Base-by-base conservation (phyloP, 768 basidiomycete genomes). In the Suillus subluteus region DNA sequence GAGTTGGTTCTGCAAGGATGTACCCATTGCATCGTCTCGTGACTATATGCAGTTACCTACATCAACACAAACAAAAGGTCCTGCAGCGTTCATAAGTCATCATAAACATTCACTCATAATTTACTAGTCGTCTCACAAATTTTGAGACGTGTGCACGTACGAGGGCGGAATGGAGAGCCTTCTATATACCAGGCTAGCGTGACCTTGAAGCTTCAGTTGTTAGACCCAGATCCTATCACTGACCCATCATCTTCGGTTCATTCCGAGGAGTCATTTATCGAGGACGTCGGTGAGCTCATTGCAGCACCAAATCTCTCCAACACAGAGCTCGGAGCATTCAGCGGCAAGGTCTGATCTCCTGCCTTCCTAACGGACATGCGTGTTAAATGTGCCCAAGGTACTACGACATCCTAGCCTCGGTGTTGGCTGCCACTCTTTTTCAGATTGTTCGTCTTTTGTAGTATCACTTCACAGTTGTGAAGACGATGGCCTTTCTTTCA, bases 111-210 rank as follows among this genome's bases (percentile, higher is more conserved):
- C 1, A 21, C 59, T 56, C 6, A 30, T 12, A 32, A 4, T 21
- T 43, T 32, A 43, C 12, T 43, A 61, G 59, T 61, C 3, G 43
- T 61, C 18, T 30, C 59, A 32, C 59, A 44, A 11, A 30, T 30
- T 43, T 21, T 61, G 59, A 43, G 41, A 12, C 11, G 4, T 7
- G 43, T 61, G 18, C 59, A 61, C 16, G 38, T 26, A 26, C 38
- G 38, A 32, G 59, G 41, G 30, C 41, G 18, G 41, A 21, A 43
- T 41, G 58, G 40, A 30, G 58, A 16, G 15, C 58, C 58, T 59
- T 18, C 26, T 18, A 61, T 43, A 30, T 61, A 61, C 41, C 59
- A 61, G 41, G 59, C 59, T 61, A 61, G 59, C 41, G 59, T 61
- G 11, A 30, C 41, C 43, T 61, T 41, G 41, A 61, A 61, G 9